Base-by-base conservation (phyloP, 305 asterid species). In the Petunia hybrid region DNA sequence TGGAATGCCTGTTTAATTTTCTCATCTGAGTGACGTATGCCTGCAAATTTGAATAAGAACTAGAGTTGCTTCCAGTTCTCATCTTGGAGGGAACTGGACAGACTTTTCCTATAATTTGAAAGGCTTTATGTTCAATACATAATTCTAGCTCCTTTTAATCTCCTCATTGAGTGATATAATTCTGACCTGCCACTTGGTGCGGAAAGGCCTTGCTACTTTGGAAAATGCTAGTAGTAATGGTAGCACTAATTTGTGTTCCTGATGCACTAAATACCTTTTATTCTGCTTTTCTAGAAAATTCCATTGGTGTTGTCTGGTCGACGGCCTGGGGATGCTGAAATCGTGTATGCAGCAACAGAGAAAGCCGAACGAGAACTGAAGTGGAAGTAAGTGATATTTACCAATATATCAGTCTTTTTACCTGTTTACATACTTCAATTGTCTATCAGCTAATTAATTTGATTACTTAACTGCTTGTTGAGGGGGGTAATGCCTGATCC, bases 311-410 rank as follows among this genome's bases (percentile, higher is more conserved):
- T 77, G 87, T 91, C 93, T 77, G 91, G 79, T 82, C 90, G 98
- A 78, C 90, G 98, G 38, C 91, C 99, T 70, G 98, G 99, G 75
- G 99, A 95, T 88, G 97, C 97, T n/a, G 97, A 91, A 92, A 68
- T 81, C 4, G 94, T 95, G 7, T 95, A 89, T 48, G 97, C 95
- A 70, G 83, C 90, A 80, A 95, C 97, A 1, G 87, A 87, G 40
- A 92, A 88, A 82, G 99, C 98, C 41, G 97, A 88, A 81, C 89
- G 86, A 0, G 97, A 93, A 62, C 71, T 95, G 84, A 90, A 88
- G 56, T 95, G 99, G 99, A 95, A 91, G 99, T 93, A 88, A 88
- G 93, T 73, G 46, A 73, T 51, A 73, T 1, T 51, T 51, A 73
- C 63, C 6, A 76, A 51, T 36, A 3, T 71, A 35, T 48, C 78